Evolutionary conservation across 306 rosid species (phyloP), one percentile per base, ranked within the genome.

Genomic region (Rosa persica): DNA sequence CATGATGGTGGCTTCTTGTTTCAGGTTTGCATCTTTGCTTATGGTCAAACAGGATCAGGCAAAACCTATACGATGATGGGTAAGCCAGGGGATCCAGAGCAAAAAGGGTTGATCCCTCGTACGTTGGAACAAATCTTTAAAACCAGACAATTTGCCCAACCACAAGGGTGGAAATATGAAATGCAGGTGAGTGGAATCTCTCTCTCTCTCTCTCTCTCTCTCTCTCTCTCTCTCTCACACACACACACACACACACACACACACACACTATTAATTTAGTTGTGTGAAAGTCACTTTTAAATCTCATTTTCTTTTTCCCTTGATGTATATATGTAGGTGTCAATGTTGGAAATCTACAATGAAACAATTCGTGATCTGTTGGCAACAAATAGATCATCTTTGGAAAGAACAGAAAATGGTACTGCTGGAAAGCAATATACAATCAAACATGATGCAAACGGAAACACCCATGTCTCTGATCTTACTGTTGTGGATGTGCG

Each of bases 61-160:
- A 95, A 95, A 87, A 95, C 98, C 34, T 91, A 93, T 78, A 95
- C 99, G 17, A 95, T 95, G 99, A 95, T 95, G 99, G 99, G 99
- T 54, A 85, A 88, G 71, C 97, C 99, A 0, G 98, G 96, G 78
- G 82, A 86, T 70, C 85, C 79, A 7, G 97, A 84, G 68, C 90
- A 85, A 83, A 95, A 91, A 75, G 99, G 99, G 38, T 81, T 95
- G 85, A 93, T 95, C 74, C 99, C 99, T 1, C 99, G 98, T 55
- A 91, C 97, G 0, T 84, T 95, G 7, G 98, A 95, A 84, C 99
- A 95, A 85, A 93, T 95, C 67, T 95, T 95, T 85, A 91, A 87
- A 85, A 85, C 99, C 48, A 88, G 85, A 76, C 96, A 95, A 75
- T 83, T 90, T 81, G 98, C 87, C 77, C 87, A 81, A 81, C 78